Evolutionary conservation across 2,329 filamentous ascomycete species (phyloP), one percentile per base, ranked within the genome.

Genomic region (Beauveria rudraprayagi): DNA sequence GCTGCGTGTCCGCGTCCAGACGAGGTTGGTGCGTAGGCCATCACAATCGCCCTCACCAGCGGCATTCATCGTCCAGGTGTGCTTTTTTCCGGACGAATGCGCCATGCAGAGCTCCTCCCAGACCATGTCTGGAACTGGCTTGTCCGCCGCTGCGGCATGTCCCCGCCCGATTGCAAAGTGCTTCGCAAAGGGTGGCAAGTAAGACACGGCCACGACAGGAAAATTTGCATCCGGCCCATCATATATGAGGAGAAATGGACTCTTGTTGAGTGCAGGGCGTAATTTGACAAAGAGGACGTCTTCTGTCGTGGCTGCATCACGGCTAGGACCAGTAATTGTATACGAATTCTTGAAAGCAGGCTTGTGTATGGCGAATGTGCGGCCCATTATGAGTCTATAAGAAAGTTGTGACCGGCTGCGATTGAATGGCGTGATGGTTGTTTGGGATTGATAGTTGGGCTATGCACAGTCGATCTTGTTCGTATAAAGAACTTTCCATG

Each of bases 1-100:
- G 24, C 47, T 59, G 26, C 55, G 59, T 2, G 63, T 64, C n/a
- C 59, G 47, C 55, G 62, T 64, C 63, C 63, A 64, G 4, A 63
- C 46, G 8, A 64, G 58, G 6, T 24, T 14, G 16, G 53, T 19
- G 11, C 56, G 56, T 30, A 48, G 34, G 37, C 46, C 37, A 5
- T 17, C 16, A 17, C 1, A 7, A n/a, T 1, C 56, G 8, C 40
- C 30, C 11, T 54, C 46, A 14, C 40, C 22, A 22, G 55, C 50
- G 19, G 61, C 26, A 41, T 63, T 43, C 55, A 63, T 51, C 11
- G 43, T 24, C 63, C 62, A 63, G 17, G 53, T 19, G 51, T 63
- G 62, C 37, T 57, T 47, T 16, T 55, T 57, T 3, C 63, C 56
- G 11, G 52, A 55, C 3, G 57, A n/a, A 41, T 60, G 48, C 43